A percentile compares a stretch with the other conserved stretches of the same genome.
phyloP scores from a whole-genome alignment of 441 rosid species.

The Erysimum pusillum region DNA sequence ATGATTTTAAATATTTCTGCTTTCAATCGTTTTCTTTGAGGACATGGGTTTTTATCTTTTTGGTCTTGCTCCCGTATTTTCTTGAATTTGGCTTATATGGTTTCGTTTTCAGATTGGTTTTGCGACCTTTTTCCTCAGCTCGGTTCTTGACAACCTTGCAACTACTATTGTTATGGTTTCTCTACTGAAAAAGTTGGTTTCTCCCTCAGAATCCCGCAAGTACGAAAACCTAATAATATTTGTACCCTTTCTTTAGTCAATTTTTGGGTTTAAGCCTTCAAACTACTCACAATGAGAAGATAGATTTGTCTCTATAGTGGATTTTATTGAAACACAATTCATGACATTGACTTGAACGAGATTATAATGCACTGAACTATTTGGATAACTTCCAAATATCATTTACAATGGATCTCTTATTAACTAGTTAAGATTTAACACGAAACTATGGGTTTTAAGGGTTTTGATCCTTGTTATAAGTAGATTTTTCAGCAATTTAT shows the following conservation, averaged over 20 bases:
- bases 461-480: too few relatives aligned
- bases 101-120: slow-evolving; percentile 71
- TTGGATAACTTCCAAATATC: too few relatives aligned
- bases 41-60: not conserved
- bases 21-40: not conserved
- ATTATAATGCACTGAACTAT: not conserved
- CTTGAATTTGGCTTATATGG: slow-evolving; percentile 36
- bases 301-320: not conserved
- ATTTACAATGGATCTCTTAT: too few relatives aligned
- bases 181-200: slow-evolving; percentile 76
- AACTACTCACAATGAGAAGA: not conserved
- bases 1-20: not conserved
- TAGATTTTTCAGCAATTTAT: too few relatives aligned
- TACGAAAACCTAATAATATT: slow-evolving; percentile 44
- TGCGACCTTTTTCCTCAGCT: slow-evolving; percentile 85
- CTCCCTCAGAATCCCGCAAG: slow-evolving; percentile 91
- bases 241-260: not conserved
- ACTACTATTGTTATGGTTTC: slow-evolving; percentile 96
- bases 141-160: slow-evolving; percentile 88
- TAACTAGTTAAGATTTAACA: too few relatives aligned
- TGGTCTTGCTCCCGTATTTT: not conserved
- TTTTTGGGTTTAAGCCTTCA: not conserved
- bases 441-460: too few relatives aligned
- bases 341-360: not conserved
- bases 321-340: not conserved